Conservation (phyloP, 1,284 basidiomycete species). For the Trametes hirsuta region DNA sequence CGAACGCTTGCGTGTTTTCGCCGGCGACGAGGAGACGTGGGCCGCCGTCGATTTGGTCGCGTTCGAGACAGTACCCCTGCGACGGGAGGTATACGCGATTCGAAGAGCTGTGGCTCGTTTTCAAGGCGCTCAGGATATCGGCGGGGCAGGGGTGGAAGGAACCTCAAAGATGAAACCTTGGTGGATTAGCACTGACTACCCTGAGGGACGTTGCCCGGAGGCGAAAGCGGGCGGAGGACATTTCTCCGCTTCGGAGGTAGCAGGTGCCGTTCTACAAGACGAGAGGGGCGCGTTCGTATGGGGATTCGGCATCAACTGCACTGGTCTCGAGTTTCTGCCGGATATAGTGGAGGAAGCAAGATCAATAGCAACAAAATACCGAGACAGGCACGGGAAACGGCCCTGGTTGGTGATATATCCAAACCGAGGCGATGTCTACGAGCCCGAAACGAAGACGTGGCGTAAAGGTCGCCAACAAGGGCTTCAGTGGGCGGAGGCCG, state of each 20-base stretch:
- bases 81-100: constrained; percentile 69
- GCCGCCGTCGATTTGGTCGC: constrained; percentile 62
- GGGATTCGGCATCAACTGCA: constrained; percentile 78
- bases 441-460: constrained; percentile 52
- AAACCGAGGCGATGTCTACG: constrained; percentile 67
- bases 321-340: constrained; percentile 44
- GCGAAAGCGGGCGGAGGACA: constrained; percentile 29
- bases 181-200: constrained; percentile 80
- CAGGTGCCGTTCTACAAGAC: constrained; percentile 35
- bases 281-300: constrained; percentile 39
- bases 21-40: constrained; percentile 55
- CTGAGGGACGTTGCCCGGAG: constrained; percentile 56
- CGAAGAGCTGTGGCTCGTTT: constrained; percentile 55
- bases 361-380: constrained; percentile 20
- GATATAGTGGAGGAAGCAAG: constrained; percentile 38
- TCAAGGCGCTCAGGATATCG: constrained; percentile 28
- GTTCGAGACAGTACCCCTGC: constrained; percentile 81
- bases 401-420: constrained; percentile 76
- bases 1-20: constrained; percentile 61
- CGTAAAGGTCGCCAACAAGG: constrained; percentile 21
- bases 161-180: constrained; percentile 55
- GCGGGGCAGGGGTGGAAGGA: not conserved
- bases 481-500: constrained; percentile 47
- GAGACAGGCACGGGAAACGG: constrained; percentile 12
- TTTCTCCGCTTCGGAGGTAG: constrained; percentile 41